Evolutionary conservation across 495 filamentous ascomycete genomes (phyloP).

Genomic region (Penicillium odoratum): DNA sequence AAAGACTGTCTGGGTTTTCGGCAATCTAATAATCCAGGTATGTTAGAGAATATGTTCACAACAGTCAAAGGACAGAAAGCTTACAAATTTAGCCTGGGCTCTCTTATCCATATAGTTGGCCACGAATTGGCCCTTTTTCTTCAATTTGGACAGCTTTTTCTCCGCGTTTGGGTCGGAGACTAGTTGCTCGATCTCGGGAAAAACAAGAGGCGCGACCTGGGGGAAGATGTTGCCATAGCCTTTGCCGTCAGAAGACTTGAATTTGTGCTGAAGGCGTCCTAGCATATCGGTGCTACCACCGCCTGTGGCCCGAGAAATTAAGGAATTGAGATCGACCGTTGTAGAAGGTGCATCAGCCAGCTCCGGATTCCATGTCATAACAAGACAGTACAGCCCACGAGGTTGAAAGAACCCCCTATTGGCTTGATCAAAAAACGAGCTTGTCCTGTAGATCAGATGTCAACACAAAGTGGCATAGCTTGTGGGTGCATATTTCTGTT

Average conservation of each 20-base stretch:
- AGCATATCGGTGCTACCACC: constrained; percentile 8
- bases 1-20: constrained; percentile 32
- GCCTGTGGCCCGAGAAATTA: constrained; percentile 24
- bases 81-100: constrained; percentile 59
- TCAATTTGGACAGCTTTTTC: constrained; percentile 36
- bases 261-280: constrained; percentile 32
- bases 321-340: constrained; percentile 30
- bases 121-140: constrained; percentile 46
- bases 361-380: constrained; percentile 60
- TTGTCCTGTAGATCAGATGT: constrained; percentile 36
- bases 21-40: neutral
- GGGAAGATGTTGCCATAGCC: constrained; percentile 52
- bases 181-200: constrained; percentile 50
- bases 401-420: constrained; percentile 61
- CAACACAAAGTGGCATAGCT: neutral
- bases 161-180: constrained; percentile 28
- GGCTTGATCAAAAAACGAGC: constrained; percentile 55
- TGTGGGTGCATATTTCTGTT: neutral
- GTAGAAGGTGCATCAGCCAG: constrained; percentile 19
- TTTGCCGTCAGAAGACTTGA: constrained; percentile 45
- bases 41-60: neutral
- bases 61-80: constrained; percentile 25
- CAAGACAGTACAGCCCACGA: constrained; percentile 57
- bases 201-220: constrained; percentile 55
- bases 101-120: constrained; percentile 53